Percentiles rank a stretch among this genome's conserved stretches.
These are phyloP conservation scores for Rhododendron henanense DNA, from an alignment of 148 eudicot genomes.

Conservation along the genomic window DNA sequence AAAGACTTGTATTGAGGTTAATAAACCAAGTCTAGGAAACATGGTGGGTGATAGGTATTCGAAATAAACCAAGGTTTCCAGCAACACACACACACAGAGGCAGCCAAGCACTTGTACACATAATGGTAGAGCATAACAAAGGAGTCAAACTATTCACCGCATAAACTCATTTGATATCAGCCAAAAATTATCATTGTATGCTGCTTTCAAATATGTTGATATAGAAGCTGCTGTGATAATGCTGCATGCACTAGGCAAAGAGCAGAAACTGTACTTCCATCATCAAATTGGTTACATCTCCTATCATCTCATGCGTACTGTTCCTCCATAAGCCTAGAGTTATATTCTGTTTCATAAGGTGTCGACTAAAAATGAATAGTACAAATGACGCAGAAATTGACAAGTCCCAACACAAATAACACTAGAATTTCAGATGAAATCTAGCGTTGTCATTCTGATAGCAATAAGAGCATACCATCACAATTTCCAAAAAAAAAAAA, in stretches of 20 bases:
- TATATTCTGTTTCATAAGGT: neutral
- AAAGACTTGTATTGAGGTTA: neutral
- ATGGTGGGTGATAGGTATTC: neutral
- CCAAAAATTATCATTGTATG: neutral
- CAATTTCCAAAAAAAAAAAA: neutral
- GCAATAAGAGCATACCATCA: conserved; percentile 1
- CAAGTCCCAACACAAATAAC: neutral
- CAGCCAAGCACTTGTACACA: neutral
- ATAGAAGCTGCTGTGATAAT: neutral
- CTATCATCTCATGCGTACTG: neutral
- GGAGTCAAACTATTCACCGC: neutral
- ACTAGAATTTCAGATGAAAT: neutral
- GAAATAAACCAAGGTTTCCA: neutral
- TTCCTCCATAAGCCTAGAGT: neutral
- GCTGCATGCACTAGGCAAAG: neutral
- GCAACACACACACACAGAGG: neutral
- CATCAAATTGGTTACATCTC: neutral
- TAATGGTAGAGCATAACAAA: neutral
- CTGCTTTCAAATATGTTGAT: neutral
- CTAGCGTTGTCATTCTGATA: neutral
- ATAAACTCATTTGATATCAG: neutral
- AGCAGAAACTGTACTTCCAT: neutral
- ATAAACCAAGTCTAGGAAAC: neutral
- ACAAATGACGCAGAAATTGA: neutral
- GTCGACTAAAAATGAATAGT: neutral